Base-by-base conservation (phyloP, 306 rosid species). In the Gastrolobium villosum region DNA sequence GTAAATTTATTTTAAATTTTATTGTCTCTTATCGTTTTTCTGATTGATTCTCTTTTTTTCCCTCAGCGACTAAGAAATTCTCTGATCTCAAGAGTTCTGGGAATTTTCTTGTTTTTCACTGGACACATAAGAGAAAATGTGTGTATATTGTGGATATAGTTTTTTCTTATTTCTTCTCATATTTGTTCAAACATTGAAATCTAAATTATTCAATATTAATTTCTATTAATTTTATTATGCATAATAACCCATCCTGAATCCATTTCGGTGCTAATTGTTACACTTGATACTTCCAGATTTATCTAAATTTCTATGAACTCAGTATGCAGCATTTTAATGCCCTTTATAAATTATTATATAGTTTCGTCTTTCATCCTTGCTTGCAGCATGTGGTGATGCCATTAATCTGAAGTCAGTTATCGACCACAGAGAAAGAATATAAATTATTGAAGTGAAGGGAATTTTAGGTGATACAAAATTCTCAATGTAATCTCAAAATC, bases 151-250 rank as follows among this genome's bases (percentile, higher is more conserved):
- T 30, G 34, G 57, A 55, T 46, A 52, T 46, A 46, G 13, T 74
- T 81, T 72, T 5, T 6, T 37, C 52, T 37, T 64, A 20, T 34
- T 46, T 54, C 1, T 7, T 11, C 14, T n/a, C 2, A 11, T 28
- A 2, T 6, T 37, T 36, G 46, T 46, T 39, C 32, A 59, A 26
- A 66, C 11, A 30, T 37, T 6, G 48, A 54, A 70, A 7, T 20
- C 57, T 31, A 69, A 52, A 67, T 70, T 53, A 36, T 62, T 74
- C 80, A 65, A 30, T 45, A 5, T 45, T 15, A 53, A 59, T 69
- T 56, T n/a, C 6, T 30, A n/a, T 65, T 3, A 30, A 10, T 68
- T 28, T 14, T 44, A 14, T 44, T 35, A 44, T 7, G 46, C n/a
- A 10, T 20, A 11, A 52, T 59, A 50, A 72, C 32, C 5, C 26